These are phyloP conservation scores for Xerocomellus chrysenteron DNA, from an alignment of 768 basidiomycete species.

Conservation along the genomic window DNA sequence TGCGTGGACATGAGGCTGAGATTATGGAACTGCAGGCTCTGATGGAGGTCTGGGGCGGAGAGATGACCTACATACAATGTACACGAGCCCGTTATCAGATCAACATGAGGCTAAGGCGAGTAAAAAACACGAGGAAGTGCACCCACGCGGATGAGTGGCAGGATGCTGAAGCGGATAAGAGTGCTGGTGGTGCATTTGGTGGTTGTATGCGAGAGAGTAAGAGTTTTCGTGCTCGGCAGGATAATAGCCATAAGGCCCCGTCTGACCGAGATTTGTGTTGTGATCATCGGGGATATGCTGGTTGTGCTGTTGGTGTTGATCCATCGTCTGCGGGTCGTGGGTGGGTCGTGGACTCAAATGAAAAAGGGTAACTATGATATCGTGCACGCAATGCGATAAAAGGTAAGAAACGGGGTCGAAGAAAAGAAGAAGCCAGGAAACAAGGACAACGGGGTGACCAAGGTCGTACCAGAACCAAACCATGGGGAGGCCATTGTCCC, in stretches of 20 bases:
- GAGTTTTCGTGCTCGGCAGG: slow-evolving; percentile 52
- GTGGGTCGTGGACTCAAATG: slow-evolving; percentile 35
- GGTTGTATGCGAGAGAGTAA: slow-evolving; percentile 52
- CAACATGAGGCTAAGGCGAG: slow-evolving; percentile 54
- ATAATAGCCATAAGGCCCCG: slow-evolving; percentile 51
- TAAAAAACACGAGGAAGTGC: slow-evolving; percentile 41
- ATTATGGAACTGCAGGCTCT: slow-evolving; percentile 58
- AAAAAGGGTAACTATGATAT: slow-evolving; percentile 34
- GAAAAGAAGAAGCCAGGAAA: slow-evolving; percentile 36
- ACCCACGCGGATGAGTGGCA: slow-evolving; percentile 74
- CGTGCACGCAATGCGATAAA: slow-evolving; percentile 36
- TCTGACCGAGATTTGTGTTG: slow-evolving; percentile 38
- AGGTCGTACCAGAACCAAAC: slow-evolving; percentile 26
- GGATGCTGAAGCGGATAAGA: slow-evolving; percentile 59
- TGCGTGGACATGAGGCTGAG: slow-evolving; percentile 67
- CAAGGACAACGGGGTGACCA: slow-evolving; percentile 27
- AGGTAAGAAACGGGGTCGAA: slow-evolving; percentile 35
- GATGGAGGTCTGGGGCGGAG: slow-evolving; percentile 65
- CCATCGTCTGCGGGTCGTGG: slow-evolving; percentile 42
- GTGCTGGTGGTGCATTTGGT: slow-evolving; percentile 43
- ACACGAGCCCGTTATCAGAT: slow-evolving; percentile 60
- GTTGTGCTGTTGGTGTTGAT: slow-evolving; percentile 42
- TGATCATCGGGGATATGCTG: slow-evolving; percentile 52
- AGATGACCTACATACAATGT: slow-evolving; percentile 59
- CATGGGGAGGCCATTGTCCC: slow-evolving; percentile 12